Percentiles rank a stretch among this genome's conserved stretches.
phyloP scores from a whole-genome alignment of 768 basidiomycete species.

The Podaxis sp. region DNA sequence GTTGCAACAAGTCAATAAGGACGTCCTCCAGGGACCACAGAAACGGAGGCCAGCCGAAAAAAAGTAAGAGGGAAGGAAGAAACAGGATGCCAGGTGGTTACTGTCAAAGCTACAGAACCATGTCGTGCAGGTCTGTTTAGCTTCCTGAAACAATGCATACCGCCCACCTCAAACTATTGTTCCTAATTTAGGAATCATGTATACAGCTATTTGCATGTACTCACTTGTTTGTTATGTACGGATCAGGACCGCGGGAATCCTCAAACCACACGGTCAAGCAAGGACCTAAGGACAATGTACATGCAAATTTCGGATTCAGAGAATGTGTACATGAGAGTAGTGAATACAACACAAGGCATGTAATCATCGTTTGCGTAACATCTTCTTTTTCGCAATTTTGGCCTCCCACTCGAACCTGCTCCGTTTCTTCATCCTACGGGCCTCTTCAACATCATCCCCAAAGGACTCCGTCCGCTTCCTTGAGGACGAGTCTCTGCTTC shows the following conservation, averaged over 20 bases:
- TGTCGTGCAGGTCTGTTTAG: constrained; percentile 4
- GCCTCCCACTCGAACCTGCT: constrained; percentile 51
- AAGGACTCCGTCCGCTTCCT: constrained; percentile 27
- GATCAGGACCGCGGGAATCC: not conserved
- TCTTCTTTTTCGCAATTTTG: constrained; percentile 40
- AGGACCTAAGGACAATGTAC: too few species aligned
- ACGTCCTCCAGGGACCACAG: constrained; percentile 9
- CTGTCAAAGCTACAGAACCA: not conserved
- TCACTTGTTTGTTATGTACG: not conserved
- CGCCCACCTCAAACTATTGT: constrained; percentile 3
- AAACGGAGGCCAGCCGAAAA: constrained; percentile 4
- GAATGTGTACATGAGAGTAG: not conserved
- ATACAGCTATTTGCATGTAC: not conserved
- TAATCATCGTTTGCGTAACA: constrained; percentile 18
- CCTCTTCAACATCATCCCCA: constrained; percentile 30
- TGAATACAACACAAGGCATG: not conserved
- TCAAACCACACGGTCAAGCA: too few species aligned
- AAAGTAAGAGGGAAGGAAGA: not conserved
- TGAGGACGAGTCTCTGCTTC: constrained; percentile 43
- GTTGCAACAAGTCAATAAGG: not conserved
- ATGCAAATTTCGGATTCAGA: too few species aligned
- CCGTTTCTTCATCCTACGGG: constrained; percentile 36
- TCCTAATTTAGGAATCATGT: constrained; percentile 8
- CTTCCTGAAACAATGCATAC: not conserved
- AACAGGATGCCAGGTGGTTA: not conserved